Conservation (phyloP, 2,329 filamentous ascomycete species). For the Taxawa tesnikishii region DNA sequence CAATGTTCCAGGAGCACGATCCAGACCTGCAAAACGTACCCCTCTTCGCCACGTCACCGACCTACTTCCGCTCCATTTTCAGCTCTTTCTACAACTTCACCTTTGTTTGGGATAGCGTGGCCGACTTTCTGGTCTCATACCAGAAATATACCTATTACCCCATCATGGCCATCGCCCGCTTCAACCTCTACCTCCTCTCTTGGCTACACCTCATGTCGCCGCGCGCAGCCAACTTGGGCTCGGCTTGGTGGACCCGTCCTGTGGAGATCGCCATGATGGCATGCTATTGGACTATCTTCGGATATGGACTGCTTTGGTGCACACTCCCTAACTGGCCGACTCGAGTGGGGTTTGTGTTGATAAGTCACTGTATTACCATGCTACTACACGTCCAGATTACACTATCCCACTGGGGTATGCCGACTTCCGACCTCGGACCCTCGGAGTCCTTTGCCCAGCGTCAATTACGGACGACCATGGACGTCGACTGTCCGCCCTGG, state of each 20-base stretch:
- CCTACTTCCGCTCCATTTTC: slow-evolving; percentile 58
- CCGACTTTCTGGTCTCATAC: slow-evolving; percentile 56
- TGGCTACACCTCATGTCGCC: slow-evolving; percentile 65
- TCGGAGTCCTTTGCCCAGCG: slow-evolving; percentile 57
- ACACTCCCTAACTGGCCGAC: slow-evolving; percentile 56
- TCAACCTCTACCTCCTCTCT: slow-evolving; percentile 75
- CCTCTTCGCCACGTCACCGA: slow-evolving; percentile 76
- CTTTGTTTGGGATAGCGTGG: slow-evolving; percentile 66
- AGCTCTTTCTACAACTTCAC: slow-evolving; percentile 76
- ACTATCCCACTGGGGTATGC: slow-evolving; percentile 62
- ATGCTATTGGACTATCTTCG: slow-evolving; percentile 81
- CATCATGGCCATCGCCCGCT: slow-evolving; percentile 66
- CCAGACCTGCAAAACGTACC: slow-evolving; percentile 52
- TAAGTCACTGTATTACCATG: slow-evolving; percentile 54
- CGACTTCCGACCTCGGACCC: slow-evolving; percentile 50
- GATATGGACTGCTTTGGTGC: slow-evolving; percentile 67
- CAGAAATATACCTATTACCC: slow-evolving; percentile 79
- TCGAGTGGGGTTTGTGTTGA: slow-evolving; percentile 57
- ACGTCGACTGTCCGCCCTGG: slow-evolving; percentile 60
- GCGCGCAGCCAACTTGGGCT: slow-evolving; percentile 59
- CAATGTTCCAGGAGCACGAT: too few relatives aligned
- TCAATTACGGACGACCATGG: slow-evolving; percentile 61
- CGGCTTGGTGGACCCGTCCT: slow-evolving; percentile 72
- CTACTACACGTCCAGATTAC: slow-evolving; percentile 62
- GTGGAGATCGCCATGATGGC: slow-evolving; percentile 64